A percentile compares a stretch with the other conserved stretches of the same genome.
Conservation (phyloP, 2,329 filamentous ascomycete species). For the Fusarium multiceps region DNA sequence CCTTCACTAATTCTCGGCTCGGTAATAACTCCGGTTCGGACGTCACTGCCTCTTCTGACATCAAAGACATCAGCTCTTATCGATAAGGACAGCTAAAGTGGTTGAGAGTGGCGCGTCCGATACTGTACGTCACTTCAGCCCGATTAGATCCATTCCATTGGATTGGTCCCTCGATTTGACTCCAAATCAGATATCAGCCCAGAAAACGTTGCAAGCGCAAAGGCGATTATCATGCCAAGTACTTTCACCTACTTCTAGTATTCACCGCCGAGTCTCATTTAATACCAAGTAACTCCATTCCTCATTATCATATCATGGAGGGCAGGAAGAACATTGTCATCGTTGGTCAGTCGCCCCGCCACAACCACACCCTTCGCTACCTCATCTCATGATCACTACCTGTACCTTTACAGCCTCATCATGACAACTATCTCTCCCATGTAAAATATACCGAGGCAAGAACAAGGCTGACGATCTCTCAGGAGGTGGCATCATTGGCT, state of each 20-base stretch:
- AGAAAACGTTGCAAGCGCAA: slow-evolving; percentile 6
- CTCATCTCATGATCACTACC: background rate
- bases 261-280: background rate
- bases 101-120: slow-evolving; percentile 4
- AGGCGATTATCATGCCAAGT: slow-evolving; percentile 13
- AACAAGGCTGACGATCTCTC: slow-evolving; percentile 22
- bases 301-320: slow-evolving; percentile 46
- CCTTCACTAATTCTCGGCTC: slow-evolving; percentile 28
- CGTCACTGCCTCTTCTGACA: background rate
- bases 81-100: slow-evolving; percentile 4
- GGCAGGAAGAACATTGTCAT: slow-evolving; percentile 61
- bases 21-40: slow-evolving; percentile 28
- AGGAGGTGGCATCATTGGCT: slow-evolving; percentile 95
- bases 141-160: background rate
- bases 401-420: slow-evolving; percentile 13
- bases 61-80: slow-evolving; percentile 1
- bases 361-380: background rate
- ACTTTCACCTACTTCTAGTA: background rate
- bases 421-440: background rate
- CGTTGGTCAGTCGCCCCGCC: slow-evolving; percentile 54
- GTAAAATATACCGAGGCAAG: slow-evolving; percentile 5
- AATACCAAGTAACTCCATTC: background rate
- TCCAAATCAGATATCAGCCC: slow-evolving; percentile 9
- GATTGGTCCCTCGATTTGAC: background rate
- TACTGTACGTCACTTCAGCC: slow-evolving; percentile 24